These are phyloP conservation scores for Alternaria burnsii DNA, from an alignment of 2,329 filamentous ascomycete species.

Conservation along the genomic window DNA sequence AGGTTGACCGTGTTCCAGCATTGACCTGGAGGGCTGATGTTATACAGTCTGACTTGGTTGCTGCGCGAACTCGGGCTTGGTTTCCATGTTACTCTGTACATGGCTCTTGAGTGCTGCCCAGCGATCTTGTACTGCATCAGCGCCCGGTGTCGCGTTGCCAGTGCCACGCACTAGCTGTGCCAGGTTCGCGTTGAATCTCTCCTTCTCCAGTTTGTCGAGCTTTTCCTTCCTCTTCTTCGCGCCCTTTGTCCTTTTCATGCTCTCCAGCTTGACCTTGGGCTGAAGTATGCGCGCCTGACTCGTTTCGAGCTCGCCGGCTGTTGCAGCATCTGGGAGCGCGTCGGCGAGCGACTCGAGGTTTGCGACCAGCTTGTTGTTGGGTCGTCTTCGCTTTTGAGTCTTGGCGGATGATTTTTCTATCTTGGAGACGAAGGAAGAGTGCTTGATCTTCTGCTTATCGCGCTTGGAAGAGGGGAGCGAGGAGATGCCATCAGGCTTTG, in stretches of 20 bases:
- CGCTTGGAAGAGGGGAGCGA: slow-evolving; percentile 77
- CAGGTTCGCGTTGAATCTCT: slow-evolving; percentile 84
- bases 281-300: slow-evolving; percentile 66
- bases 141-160: slow-evolving; percentile 14
- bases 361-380: slow-evolving; percentile 79
- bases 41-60: slow-evolving; percentile 10
- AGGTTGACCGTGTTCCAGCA: neutral
- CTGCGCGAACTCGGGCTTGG: slow-evolving; percentile 75
- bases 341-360: slow-evolving; percentile 79
- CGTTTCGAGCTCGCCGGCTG: slow-evolving; percentile 40
- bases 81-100: slow-evolving; percentile 88
- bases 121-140: slow-evolving; percentile 49
- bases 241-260: slow-evolving; percentile 67
- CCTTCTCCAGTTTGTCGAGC: slow-evolving; percentile 80
- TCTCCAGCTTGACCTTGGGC: slow-evolving; percentile 66
- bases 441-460: slow-evolving; percentile 84
- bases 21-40: neutral
- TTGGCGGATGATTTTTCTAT: slow-evolving; percentile 70
- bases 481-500: slow-evolving; percentile 40
- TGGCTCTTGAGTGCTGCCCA: slow-evolving; percentile 86
- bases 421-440: slow-evolving; percentile 78
- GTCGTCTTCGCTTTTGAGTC: slow-evolving; percentile 70
- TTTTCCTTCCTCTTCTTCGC: slow-evolving; percentile 84
- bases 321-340: slow-evolving; percentile 71
- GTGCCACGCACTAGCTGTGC: slow-evolving; percentile 68